Base-by-base conservation (phyloP, 306 rosid genomes). In the Rosa rugosa region DNA sequence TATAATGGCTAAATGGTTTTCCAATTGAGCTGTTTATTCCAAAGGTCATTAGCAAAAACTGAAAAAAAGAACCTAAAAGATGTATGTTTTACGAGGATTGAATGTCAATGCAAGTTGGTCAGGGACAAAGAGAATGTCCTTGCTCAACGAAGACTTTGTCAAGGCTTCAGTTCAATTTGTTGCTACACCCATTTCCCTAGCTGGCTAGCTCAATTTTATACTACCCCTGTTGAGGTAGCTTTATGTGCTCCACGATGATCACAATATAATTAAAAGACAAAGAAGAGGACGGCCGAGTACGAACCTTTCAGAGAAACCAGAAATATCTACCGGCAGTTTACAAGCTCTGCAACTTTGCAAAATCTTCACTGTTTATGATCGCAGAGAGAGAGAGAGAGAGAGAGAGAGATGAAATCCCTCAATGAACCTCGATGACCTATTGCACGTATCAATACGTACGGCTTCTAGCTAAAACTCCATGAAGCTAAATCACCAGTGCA, bases 321-420 rank as follows among this genome's bases (percentile, higher is more conserved):
- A 75, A 63, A 67, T 70, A 18, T 62, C 68, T 22, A 11, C 1
- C 47, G 22, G 82, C 81, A 63, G 83, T 63, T 47, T 72, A 81
- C 80, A 87, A 88, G 83, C 85, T 81, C 90, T 86, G 85, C 44
- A 81, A 82, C 49, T 51, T 47, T 57, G 79, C 50, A 51, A 79
- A 71, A 27, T 67, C 14, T 67, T 67, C 49, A 2, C 47, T 11
- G 22, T 6, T 7, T 31, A 64, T 64, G 69, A 34, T 25, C n/a
- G 22, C 3, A 60, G 66, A 59, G 42, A 22, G 31, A 23, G 34
- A 64, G 3, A 5, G 41, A 27, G 31, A 27, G 31, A 27, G 31
- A 31, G 36, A 64, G 3, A 6, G 41, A 34, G n/a, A 64, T 64
- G 69, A 36, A 64, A 36, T 16, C 44, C 20, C 9, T 34, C 44